Base-by-base conservation (phyloP, 73 alveolate genomes). In the Durusdinium trenchii region DNA sequence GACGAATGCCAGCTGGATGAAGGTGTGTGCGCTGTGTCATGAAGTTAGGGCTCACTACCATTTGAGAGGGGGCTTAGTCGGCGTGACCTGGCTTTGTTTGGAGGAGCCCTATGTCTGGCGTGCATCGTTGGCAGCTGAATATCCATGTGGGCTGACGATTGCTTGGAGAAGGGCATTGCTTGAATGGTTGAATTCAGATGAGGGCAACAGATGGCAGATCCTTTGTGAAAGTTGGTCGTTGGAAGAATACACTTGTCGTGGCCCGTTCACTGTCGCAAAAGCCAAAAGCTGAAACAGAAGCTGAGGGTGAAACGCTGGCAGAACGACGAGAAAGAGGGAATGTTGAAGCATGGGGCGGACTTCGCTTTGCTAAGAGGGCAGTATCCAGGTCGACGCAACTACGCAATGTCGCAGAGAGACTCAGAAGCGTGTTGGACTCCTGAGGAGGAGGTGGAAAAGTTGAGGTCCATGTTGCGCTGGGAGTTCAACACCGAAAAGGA, bases 1-100 rank as follows among this genome's bases (percentile, higher is more conserved):
- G 7, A 82, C 93, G 32, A 46, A 50, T 4, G 43, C 93, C n/a
- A 35, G 9, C 43, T 82, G 93, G 93, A 46, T 82, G 93, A 82
- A 82, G 73, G 93, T 82, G 6, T 30, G 48, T 30, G 46, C 50
- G 14, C 6, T 46, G 71, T 82, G 93, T 28, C 30, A n/a, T 36
- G 51, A 82, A 23, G 73, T 48, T 6, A 4, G 93, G 32, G 35
- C 5, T 7, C 93, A 82, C 48, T 12, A 26, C 69, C 93, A 82
- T 48, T 30, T 35, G 40, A 26, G 36, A 48, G 73, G 73, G 3
- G 93, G 93, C 26, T 48, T 82, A 36, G 48, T 48, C 4, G 93
- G 93, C 5, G 50, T 48, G 93, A 32, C 73, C 14, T 82, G 93
- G 75, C 47, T 20, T 20, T 48, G 26, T 46, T 5, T 28, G 26